Evolutionary conservation across 2,329 filamentous ascomycete species (phyloP).

Genomic region (Fusarium liriodendri): DNA sequence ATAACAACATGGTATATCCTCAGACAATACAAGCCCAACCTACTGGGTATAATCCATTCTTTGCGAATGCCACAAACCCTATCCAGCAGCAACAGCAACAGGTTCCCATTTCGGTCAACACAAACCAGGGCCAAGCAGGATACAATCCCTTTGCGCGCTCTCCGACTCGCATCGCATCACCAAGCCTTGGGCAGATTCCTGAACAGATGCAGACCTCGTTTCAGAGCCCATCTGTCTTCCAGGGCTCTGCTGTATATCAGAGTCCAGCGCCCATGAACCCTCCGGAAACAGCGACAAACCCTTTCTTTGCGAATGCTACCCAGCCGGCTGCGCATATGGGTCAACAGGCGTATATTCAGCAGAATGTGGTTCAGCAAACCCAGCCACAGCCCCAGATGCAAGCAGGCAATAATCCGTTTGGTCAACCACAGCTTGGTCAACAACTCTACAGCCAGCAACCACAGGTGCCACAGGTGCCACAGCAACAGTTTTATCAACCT

Average conservation of each 20-base stretch:
- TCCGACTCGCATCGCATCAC: constrained; percentile 62
- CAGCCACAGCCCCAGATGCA: constrained; percentile 31
- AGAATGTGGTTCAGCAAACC: constrained; percentile 30
- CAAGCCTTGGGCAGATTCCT: constrained; percentile 62
- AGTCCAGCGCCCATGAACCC: constrained; percentile 41
- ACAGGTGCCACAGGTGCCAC: constrained; percentile 42
- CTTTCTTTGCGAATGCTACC: constrained; percentile 49
- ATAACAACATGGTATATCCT: constrained; percentile 58
- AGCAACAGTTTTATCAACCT: constrained; percentile 53
- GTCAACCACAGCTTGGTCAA: constrained; percentile 23
- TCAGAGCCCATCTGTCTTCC: constrained; percentile 46
- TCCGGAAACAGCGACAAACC: constrained; percentile 48
- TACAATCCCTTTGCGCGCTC: constrained; percentile 64
- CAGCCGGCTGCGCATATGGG: constrained; percentile 43
- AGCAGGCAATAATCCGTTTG: constrained; percentile 26
- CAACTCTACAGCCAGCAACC: constrained; percentile 41
- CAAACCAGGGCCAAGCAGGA: constrained; percentile 47
- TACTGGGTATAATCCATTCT: constrained; percentile 65
- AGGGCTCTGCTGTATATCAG: constrained; percentile 49
- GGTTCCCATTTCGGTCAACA: constrained; percentile 53
- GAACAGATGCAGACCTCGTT: constrained; percentile 63
- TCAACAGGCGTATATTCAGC: constrained; percentile 45
- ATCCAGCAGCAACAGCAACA: constrained; percentile 50
- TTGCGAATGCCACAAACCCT: constrained; percentile 52
- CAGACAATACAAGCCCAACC: constrained; percentile 52